phyloP scores from a whole-genome alignment of 1,284 basidiomycete genomes.

The Neonothopanus nambi region DNA sequence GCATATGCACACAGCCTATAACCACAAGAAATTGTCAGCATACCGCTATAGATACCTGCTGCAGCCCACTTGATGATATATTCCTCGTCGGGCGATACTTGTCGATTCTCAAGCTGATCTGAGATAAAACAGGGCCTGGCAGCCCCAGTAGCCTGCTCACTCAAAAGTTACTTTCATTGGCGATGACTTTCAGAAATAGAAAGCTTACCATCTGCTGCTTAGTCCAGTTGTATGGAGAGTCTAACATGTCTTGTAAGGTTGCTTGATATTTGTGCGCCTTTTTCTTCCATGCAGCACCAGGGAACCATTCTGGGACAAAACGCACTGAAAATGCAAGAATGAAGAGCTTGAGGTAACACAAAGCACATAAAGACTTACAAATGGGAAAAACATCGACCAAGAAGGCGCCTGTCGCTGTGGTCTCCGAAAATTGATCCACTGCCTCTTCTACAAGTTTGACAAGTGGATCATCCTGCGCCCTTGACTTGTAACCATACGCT shows the following conservation, averaged over 20 bases:
- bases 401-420: conserved; percentile 36
- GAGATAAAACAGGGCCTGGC: conserved; percentile 24
- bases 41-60: too few species aligned
- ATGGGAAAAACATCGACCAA: conserved; percentile 40
- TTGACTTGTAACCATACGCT: conserved; percentile 41
- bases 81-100: too few species aligned
- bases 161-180: too few species aligned
- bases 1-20: too few species aligned
- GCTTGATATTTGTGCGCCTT: background rate
- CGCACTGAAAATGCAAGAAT: background rate
- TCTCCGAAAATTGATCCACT: conserved; percentile 37
- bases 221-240: background rate
- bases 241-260: background rate
- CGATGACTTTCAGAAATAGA: too few species aligned
- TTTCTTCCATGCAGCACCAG: conserved; percentile 8
- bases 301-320: conserved; percentile 10
- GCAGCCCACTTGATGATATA: too few species aligned
- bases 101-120: conserved; percentile 21
- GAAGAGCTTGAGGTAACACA: conserved; percentile 21
- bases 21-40: too few species aligned
- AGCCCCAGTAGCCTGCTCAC: conserved; percentile 25
- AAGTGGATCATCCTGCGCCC: conserved; percentile 37
- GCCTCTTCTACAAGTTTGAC: conserved; percentile 39
- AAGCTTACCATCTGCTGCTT: conserved; percentile 5
- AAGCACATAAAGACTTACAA: conserved; percentile 28